These are phyloP conservation scores for Pseudogymnoascus sp. DNA, from an alignment of 2,329 filamentous ascomycete species.

Conservation along the genomic window DNA sequence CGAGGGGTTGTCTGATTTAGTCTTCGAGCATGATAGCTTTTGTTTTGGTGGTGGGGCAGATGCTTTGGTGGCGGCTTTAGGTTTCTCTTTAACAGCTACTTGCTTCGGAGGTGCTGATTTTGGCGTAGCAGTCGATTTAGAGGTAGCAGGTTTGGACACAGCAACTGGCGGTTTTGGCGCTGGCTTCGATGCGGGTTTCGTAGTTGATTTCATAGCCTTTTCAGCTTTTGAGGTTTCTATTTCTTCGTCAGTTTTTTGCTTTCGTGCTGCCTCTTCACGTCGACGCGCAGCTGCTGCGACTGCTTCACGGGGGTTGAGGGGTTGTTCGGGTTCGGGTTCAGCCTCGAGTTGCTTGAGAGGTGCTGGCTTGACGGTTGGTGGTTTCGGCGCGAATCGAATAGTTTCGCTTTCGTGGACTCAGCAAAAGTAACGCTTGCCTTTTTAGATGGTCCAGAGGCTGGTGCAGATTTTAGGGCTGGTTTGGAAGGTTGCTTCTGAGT, in stretches of 20 bases:
- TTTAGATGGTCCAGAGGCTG: not conserved
- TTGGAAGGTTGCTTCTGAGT: not conserved
- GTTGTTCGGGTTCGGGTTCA: not conserved
- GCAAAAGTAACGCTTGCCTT: not conserved
- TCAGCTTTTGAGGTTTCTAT: not conserved
- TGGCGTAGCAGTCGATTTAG: not conserved
- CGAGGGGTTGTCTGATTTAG: not conserved
- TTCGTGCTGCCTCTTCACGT: not conserved
- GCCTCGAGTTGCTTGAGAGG: not conserved
- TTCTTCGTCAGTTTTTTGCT: not conserved
- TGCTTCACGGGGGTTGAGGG: not conserved
- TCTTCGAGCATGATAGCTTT: not conserved
- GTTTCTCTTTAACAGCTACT: not conserved
- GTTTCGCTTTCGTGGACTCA: not conserved
- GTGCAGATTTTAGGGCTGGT: not conserved
- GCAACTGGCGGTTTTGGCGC: not conserved
- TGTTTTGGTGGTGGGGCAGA: not conserved
- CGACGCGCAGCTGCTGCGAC: not conserved
- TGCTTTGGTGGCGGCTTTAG: not conserved
- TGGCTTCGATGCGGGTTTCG: not conserved
- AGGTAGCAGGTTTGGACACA: not conserved
- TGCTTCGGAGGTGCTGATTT: not conserved
- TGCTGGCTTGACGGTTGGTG: not conserved
- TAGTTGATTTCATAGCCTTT: not conserved
- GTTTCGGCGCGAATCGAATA: not conserved